Conservation (phyloP, 2,329 filamentous ascomycete genomes). For the Epichloe sp. region DNA sequence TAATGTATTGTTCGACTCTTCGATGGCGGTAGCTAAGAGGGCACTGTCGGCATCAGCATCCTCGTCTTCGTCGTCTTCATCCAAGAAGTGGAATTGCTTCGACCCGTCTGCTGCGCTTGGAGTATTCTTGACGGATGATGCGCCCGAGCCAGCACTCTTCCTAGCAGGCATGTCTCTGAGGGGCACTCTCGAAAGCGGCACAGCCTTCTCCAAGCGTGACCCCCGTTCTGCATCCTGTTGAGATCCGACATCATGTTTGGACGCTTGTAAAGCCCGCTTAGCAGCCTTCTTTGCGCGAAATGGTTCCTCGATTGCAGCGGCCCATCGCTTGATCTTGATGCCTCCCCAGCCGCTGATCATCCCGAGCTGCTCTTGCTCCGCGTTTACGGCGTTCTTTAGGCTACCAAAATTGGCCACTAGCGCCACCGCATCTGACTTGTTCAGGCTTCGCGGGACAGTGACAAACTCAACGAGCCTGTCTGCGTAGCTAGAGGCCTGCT, state of each 20-base stretch:
- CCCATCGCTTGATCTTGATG: conserved; percentile 86
- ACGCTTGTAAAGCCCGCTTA: conserved; percentile 25
- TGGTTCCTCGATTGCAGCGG: conserved; percentile 66
- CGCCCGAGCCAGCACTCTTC: background rate
- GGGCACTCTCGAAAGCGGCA: conserved; percentile 27
- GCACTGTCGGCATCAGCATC: conserved; percentile 31
- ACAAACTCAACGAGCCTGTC: conserved; percentile 87
- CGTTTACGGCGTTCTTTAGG: conserved; percentile 75
- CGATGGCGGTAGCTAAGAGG: conserved; percentile 32
- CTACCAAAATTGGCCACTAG: conserved; percentile 89
- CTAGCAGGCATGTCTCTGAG: conserved; percentile 24
- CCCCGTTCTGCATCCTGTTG: conserved; percentile 10
- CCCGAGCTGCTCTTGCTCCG: conserved; percentile 70
- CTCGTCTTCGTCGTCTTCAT: conserved; percentile 30
- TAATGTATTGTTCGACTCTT: conserved; percentile 30
- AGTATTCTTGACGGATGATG: conserved; percentile 1
- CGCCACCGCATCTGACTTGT: conserved; percentile 87
- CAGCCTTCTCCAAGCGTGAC: conserved; percentile 23
- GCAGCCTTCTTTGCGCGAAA: conserved; percentile 64
- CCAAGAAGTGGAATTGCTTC: conserved; percentile 25
- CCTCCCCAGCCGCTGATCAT: conserved; percentile 88
- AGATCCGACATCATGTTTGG: conserved; percentile 1
- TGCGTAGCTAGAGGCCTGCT: conserved; percentile 70
- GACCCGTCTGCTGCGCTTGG: conserved; percentile 6
- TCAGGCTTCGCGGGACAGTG: conserved; percentile 77